phyloP scores from a whole-genome alignment of 345 rosid genomes.

The Heritiera littoralis region DNA sequence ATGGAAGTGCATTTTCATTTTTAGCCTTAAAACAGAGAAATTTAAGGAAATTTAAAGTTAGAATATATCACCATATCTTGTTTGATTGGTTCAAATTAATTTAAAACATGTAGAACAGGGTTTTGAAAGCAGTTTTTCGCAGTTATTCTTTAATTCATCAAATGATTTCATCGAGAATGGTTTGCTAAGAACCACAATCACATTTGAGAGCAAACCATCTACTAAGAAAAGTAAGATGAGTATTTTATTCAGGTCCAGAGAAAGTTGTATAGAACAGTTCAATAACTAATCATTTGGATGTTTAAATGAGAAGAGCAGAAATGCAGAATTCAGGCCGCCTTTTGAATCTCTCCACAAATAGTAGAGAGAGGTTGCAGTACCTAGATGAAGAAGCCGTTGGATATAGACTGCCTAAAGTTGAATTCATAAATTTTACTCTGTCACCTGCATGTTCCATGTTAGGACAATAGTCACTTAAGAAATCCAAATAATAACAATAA shows the following conservation, averaged over 20 bases:
- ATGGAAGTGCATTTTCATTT: not conserved
- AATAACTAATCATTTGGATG: slow-evolving; percentile 4
- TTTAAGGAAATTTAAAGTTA: not conserved
- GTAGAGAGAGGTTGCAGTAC: slow-evolving; percentile 36
- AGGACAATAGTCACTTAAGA: slow-evolving; percentile 25
- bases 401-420: slow-evolving; percentile 51
- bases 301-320: not conserved
- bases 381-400: slow-evolving; percentile 54
- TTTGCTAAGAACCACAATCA: not conserved
- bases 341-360: slow-evolving; percentile 11
- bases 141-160: not conserved
- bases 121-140: not conserved
- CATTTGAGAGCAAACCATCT: not conserved
- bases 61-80: slow-evolving; percentile 5
- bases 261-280: not conserved
- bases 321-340: slow-evolving; percentile 3
- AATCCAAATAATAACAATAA: not conserved
- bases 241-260: not conserved
- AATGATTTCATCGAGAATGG: not conserved
- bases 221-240: not conserved
- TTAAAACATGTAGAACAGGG: not conserved
- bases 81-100: not conserved
- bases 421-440: slow-evolving; percentile 58
- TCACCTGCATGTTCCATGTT: slow-evolving; percentile 60
- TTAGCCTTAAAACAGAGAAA: slow-evolving; percentile 2